phyloP scores from a whole-genome alignment of 2,329 filamentous ascomycete species.

The Colletotrichum sansevieriae region DNA sequence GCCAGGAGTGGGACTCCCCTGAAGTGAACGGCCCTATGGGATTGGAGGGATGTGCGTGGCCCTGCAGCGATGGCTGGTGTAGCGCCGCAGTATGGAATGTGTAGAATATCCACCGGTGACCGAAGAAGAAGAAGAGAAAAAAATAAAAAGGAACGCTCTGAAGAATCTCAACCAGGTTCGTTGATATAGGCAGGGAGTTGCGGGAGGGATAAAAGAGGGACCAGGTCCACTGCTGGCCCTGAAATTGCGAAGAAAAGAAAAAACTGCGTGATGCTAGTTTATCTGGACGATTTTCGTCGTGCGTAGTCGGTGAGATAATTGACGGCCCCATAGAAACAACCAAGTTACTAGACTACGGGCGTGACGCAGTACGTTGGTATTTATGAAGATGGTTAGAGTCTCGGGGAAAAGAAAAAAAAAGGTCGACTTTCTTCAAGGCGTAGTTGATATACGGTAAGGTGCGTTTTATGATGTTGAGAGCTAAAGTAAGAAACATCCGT shows the following conservation, averaged over 20 bases:
- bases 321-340: too few relatives aligned
- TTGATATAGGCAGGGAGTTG: too few relatives aligned
- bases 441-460: too few relatives aligned
- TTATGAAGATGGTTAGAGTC: too few relatives aligned
- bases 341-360: too few relatives aligned
- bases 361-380: too few relatives aligned
- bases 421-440: too few relatives aligned
- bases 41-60: conserved; percentile 6
- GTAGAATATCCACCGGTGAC: conserved; percentile 1
- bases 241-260: not conserved
- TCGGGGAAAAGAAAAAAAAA: too few relatives aligned
- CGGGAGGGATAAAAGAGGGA: too few relatives aligned
- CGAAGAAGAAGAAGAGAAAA: conserved; percentile 5
- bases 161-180: conserved; percentile 6
- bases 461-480: not conserved
- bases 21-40: conserved; percentile 15
- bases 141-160: not conserved
- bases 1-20: conserved; percentile 3
- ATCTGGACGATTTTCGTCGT: too few relatives aligned
- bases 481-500: not conserved
- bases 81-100: conserved; percentile 7
- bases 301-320: too few relatives aligned
- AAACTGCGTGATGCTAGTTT: not conserved
- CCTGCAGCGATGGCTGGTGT: conserved; percentile 13
- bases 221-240: not conserved